Base-by-base conservation (phyloP, 768 basidiomycete genomes). In the Bullera alba region DNA sequence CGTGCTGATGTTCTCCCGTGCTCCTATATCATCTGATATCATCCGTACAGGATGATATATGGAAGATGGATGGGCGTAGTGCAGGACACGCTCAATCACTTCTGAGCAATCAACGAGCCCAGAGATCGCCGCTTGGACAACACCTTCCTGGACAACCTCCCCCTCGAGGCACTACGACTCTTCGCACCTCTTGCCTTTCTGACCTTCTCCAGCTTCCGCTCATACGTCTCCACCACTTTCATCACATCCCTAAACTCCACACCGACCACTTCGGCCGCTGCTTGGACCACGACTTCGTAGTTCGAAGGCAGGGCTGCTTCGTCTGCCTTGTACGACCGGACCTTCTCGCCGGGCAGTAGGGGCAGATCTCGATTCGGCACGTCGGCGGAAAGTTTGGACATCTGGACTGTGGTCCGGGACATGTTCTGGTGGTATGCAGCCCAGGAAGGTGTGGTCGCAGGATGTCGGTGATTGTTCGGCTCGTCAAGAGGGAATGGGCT, bases 301-400 rank as follows among this genome's bases (percentile, higher is more conserved):
- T 80, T 80, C 4, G 63, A 73, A 2, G 80, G 76, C 25, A 85
- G 51, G 4, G 73, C 72, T 28, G 87, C 87, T 57, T 90, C 90
- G n/a, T 76, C 75, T n/a, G 77, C 74, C 28, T 81, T 76, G 74
- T 82, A 87, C 42, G 88, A 79, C 42, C 74, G 74, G 73, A 84
- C 82, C 43, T 72, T 71, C 53, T 80, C 79, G 1, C 84, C 87
- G 3, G 85, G 80, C 63, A 75, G 75, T 2, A 73, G 60, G 12
- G 50, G 54, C 21, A 58, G 42, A 3, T 39, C 7, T 21, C 52
- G 57, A 36, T 55, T 57, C 8, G 37, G 48, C 5, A 35, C 53
- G 48, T 42, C 27, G 35, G 26, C 32, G 21, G 15, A 48, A 41
- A 29, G 34, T 42, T 23, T 37, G 28, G 14, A 41, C 30, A 28